Percentiles rank a stretch among this genome's conserved stretches.
These are phyloP conservation scores for Talaromyces ruber DNA, from an alignment of 495 filamentous ascomycete genomes.

Conservation along the genomic window DNA sequence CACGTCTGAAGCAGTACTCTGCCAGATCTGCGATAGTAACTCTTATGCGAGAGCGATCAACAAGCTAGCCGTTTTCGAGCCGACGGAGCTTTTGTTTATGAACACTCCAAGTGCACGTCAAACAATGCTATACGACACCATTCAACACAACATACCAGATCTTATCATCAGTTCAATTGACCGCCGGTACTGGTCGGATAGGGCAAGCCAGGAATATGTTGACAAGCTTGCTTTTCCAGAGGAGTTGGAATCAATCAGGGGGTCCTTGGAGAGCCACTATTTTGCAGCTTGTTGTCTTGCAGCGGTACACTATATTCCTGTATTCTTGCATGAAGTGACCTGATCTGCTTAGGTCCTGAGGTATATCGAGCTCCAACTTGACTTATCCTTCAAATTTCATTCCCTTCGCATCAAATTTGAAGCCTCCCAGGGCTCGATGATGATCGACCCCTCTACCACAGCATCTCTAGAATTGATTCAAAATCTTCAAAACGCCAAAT, in stretches of 20 bases:
- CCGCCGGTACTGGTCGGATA: constrained; percentile 85
- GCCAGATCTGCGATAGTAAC: constrained; percentile 85
- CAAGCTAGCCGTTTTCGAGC: background rate
- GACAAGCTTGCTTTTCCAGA: constrained; percentile 67
- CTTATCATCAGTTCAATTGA: constrained; percentile 56
- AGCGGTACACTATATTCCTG: constrained; percentile 50
- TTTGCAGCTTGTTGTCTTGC: constrained; percentile 85
- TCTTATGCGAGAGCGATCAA: constrained; percentile 68
- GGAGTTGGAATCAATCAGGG: constrained; percentile 69
- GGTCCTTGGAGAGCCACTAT: constrained; percentile 73
- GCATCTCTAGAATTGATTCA: constrained; percentile 82
- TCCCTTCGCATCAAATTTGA: constrained; percentile 81
- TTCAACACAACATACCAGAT: constrained; percentile 56
- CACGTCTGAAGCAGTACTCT: constrained; percentile 73
- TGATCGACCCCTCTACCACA: constrained; percentile 83
- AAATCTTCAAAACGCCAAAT: constrained; percentile 68
- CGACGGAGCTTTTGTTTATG: background rate
- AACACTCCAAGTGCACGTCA: constrained; percentile 52
- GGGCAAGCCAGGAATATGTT: constrained; percentile 67
- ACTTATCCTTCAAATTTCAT: constrained; percentile 60
- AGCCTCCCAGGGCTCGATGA: constrained; percentile 88
- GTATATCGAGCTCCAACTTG: constrained; percentile 63
- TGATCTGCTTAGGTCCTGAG: constrained; percentile 55
- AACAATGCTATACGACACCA: constrained; percentile 68
- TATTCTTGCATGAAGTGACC: constrained; percentile 11